Conservation (phyloP, 2,329 filamentous ascomycete species). For the Arthrobotrys pseudoclavata region DNA sequence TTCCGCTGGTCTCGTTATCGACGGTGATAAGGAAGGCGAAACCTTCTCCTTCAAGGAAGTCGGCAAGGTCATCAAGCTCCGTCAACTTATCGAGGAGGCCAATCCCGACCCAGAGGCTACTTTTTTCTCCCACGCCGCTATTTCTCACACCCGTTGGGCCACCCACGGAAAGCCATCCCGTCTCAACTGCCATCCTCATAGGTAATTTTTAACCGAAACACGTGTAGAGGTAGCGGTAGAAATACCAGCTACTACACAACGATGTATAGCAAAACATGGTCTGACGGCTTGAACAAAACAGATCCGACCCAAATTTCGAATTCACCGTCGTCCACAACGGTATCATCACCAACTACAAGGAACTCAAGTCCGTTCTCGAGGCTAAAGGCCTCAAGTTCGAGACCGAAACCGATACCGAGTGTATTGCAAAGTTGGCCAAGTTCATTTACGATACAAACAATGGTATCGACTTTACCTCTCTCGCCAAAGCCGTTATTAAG, state of each 20-base stretch:
- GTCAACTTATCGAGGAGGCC: slow-evolving; percentile 87
- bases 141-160: slow-evolving; percentile 98
- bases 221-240: slow-evolving; percentile 39
- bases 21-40: slow-evolving; percentile 99
- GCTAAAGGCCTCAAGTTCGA: slow-evolving; percentile 98
- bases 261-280: background rate
- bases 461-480: slow-evolving; percentile 92
- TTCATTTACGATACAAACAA: slow-evolving; percentile 97
- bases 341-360: slow-evolving; percentile 99
- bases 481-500: slow-evolving; percentile 97
- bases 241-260: background rate
- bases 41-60: slow-evolving; percentile 99
- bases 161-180: slow-evolving; percentile 96
- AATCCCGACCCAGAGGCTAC: slow-evolving; percentile 89
- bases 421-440: slow-evolving; percentile 98
- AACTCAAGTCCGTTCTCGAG: slow-evolving; percentile 91
- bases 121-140: slow-evolving; percentile 98
- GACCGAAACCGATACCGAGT: slow-evolving; percentile 99
- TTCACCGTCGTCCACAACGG: slow-evolving; percentile 99
- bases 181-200: slow-evolving; percentile 97
- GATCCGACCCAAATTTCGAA: slow-evolving; percentile 85
- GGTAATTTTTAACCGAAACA: slow-evolving; percentile 71
- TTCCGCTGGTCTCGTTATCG: slow-evolving; percentile 93
- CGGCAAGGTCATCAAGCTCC: slow-evolving; percentile 97
- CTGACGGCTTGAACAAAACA: slow-evolving; percentile 18